These are phyloP conservation scores for Aspergillus floridensis DNA, from an alignment of 2,329 filamentous ascomycete species.

Conservation along the genomic window DNA sequence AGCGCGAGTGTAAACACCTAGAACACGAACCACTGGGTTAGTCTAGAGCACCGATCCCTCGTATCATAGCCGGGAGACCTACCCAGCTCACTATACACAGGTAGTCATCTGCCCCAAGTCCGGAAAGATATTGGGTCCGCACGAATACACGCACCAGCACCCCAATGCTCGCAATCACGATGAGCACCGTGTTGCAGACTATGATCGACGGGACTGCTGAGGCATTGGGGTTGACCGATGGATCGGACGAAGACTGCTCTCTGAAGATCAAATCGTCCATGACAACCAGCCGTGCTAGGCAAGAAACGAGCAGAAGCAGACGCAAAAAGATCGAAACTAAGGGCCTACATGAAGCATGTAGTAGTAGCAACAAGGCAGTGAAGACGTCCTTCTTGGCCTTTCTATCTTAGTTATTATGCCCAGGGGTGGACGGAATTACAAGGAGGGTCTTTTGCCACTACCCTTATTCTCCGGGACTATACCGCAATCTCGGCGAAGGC, in stretches of 20 bases:
- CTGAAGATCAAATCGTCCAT: neutral
- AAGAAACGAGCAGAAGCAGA: neutral
- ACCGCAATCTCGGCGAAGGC: neutral
- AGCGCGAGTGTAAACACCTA: neutral
- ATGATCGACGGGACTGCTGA: constrained; percentile 1
- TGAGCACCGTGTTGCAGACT: neutral
- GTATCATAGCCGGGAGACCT: neutral
- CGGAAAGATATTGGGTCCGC: constrained; percentile 1
- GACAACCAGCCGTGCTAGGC: neutral
- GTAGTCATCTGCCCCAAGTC: neutral
- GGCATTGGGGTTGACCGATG: neutral
- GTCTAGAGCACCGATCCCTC: neutral
- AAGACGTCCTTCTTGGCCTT: neutral
- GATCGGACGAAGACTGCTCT: neutral
- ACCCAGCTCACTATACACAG: neutral
- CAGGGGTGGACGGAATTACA: neutral
- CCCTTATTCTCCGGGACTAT: neutral
- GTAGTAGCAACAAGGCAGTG: neutral
- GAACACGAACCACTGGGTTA: neutral
- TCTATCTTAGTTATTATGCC: neutral
- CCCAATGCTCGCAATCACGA: neutral
- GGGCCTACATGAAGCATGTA: neutral
- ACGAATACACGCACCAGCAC: constrained; percentile 1
- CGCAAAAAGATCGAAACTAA: neutral
- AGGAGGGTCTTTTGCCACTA: neutral